Evolutionary conservation across 768 basidiomycete genomes (phyloP).

Genomic region (Lepiota venenata): DNA sequence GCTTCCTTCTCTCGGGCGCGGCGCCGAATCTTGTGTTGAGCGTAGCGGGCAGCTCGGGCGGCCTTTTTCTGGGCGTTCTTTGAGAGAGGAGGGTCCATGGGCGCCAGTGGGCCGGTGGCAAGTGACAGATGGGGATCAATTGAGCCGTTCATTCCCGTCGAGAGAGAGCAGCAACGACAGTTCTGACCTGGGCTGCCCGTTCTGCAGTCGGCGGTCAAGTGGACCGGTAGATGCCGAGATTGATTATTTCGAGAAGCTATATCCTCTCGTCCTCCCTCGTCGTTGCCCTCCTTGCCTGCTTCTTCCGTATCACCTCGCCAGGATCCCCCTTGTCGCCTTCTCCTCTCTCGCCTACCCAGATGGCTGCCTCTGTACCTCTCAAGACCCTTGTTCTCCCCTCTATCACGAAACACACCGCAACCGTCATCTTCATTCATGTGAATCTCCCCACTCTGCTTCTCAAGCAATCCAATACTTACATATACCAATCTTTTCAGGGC

Average conservation of each 20-base stretch:
- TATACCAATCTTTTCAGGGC: conserved; percentile 41
- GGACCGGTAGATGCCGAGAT: conserved; percentile 46
- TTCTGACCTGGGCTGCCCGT: neutral
- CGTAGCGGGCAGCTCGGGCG: conserved; percentile 64
- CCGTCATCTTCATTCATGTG: conserved; percentile 89
- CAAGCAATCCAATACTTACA: neutral
- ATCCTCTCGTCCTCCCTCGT: conserved; percentile 21
- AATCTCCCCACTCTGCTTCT: conserved; percentile 20
- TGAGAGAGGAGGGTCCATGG: conserved; percentile 38
- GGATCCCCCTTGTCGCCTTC: conserved; percentile 6
- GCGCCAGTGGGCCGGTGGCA: conserved; percentile 4
- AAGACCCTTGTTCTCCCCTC: conserved; percentile 55
- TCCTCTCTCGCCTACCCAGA: conserved; percentile 16
- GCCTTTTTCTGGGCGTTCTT: conserved; percentile 80
- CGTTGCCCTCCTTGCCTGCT: conserved; percentile 21
- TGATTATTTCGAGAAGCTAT: conserved; percentile 33
- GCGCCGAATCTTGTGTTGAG: conserved; percentile 67
- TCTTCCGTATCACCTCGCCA: conserved; percentile 15
- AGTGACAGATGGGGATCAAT: conserved; percentile 8
- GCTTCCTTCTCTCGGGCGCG: conserved; percentile 75
- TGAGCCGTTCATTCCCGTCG: conserved; percentile 1
- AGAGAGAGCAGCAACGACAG: neutral
- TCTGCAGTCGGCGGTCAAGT: conserved; percentile 3
- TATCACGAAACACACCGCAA: conserved; percentile 69
- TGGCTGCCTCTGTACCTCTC: conserved; percentile 34